Conservation (phyloP, 805 yeast genomes). For the Metschnikowia lunata region DNA sequence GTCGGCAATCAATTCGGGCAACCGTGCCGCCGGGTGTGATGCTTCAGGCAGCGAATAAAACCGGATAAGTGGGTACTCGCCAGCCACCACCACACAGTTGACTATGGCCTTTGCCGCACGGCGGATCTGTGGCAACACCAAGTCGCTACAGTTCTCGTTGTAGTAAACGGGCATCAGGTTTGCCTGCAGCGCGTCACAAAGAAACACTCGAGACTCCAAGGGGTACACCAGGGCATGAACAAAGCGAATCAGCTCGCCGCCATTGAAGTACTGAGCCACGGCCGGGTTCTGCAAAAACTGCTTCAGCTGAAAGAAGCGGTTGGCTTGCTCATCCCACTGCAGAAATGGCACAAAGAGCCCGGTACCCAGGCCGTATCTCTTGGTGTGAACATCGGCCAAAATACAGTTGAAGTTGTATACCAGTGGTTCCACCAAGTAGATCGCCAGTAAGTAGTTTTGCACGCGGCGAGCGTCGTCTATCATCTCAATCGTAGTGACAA, state of each 20-base stretch:
- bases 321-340: conserved; percentile 23
- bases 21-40: conserved; percentile 49
- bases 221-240: conserved; percentile 49
- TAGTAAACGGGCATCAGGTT: conserved; percentile 71
- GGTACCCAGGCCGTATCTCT: conserved; percentile 73
- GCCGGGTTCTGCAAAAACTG: conserved; percentile 29
- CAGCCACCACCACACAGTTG: conserved; percentile 69
- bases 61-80: conserved; percentile 85
- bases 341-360: conserved; percentile 62
- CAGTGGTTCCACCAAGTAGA: conserved; percentile 73
- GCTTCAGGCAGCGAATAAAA: conserved; percentile 54
- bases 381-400: conserved; percentile 64
- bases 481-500: conserved; percentile 60
- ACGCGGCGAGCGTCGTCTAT: conserved; percentile 59
- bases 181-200: conserved; percentile 49
- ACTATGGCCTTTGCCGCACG: conserved; percentile 62
- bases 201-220: conserved; percentile 64
- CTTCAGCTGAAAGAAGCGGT: conserved; percentile 18
- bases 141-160: conserved; percentile 57
- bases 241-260: conserved; percentile 25
- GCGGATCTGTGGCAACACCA: conserved; percentile 55
- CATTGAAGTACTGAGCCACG: conserved; percentile 28
- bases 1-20: conserved; percentile 68
- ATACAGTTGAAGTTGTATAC: conserved; percentile 70
- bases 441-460: conserved; percentile 66